Conservation (phyloP, 1,284 basidiomycete species). For the Microbotryum violaceum region DNA sequence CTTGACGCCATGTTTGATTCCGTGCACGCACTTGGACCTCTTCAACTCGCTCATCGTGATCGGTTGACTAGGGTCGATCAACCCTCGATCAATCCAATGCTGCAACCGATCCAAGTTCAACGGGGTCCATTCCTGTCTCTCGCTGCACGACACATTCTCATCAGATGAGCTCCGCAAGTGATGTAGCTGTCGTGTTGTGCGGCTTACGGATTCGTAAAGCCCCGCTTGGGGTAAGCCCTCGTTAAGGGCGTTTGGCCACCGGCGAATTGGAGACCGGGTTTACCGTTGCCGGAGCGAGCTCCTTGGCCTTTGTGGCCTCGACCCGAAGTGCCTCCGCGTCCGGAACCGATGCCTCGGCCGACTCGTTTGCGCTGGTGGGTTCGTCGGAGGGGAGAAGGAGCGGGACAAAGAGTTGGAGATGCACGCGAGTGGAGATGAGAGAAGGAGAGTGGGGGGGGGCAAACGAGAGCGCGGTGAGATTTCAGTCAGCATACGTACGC, state of each 20-base stretch:
- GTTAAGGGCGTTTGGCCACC: conserved; percentile 93
- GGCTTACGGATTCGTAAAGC: conserved; percentile 81
- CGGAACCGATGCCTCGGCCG: conserved; percentile 84
- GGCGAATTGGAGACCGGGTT: conserved; percentile 66
- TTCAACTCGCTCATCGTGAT: conserved; percentile 84
- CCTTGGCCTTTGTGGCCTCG: conserved; percentile 95
- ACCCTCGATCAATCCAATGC: conserved; percentile 78
- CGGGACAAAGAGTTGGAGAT: background rate
- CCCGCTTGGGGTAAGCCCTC: conserved; percentile 86
- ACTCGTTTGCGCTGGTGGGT: conserved; percentile 69
- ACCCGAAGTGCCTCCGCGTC: conserved; percentile 83
- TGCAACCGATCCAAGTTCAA: conserved; percentile 83
- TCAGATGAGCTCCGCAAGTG: no score
- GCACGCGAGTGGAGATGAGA: no score
- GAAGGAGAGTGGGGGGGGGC: no score
- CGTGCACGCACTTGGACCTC: conserved; percentile 77
- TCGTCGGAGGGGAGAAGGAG: background rate
- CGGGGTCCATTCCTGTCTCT: conserved; percentile 38
- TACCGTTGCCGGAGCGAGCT: conserved; percentile 82
- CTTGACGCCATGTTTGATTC: conserved; percentile 83
- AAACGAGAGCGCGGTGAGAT: no score
- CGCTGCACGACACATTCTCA: background rate
- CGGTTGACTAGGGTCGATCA: conserved; percentile 66
- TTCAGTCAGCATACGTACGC: background rate
- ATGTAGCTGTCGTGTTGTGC: no score